phyloP scores from a whole-genome alignment of 768 basidiomycete genomes.

The Lepiota brunneoincarnata region DNA sequence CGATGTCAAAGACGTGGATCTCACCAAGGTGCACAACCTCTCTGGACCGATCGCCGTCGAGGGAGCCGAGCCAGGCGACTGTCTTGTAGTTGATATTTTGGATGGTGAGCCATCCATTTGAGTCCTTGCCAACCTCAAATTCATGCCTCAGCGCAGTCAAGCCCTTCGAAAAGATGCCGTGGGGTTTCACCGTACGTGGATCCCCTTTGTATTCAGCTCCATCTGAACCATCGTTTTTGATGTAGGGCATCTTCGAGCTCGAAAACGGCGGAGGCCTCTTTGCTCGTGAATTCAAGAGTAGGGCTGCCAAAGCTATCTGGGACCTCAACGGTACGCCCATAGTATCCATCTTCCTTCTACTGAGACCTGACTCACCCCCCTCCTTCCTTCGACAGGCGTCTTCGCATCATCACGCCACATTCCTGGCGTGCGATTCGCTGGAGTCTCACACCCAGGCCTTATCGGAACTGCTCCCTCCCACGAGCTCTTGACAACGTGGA shows the following conservation, averaged over 20 bases:
- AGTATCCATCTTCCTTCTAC: neutral
- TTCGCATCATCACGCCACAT: slow-evolving; percentile 76
- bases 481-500: slow-evolving; percentile 74
- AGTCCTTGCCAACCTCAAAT: neutral
- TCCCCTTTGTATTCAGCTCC: neutral
- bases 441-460: slow-evolving; percentile 73
- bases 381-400: slow-evolving; percentile 39
- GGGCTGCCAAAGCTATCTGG: slow-evolving; percentile 79
- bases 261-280: slow-evolving; percentile 73
- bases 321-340: slow-evolving; percentile 56
- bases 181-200: slow-evolving; percentile 69
- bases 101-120: slow-evolving; percentile 44
- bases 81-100: slow-evolving; percentile 77
- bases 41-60: slow-evolving; percentile 74
- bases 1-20: slow-evolving; percentile 63
- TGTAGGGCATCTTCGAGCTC: slow-evolving; percentile 70
- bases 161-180: slow-evolving; percentile 74
- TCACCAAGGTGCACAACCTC: slow-evolving; percentile 70
- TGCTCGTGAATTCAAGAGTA: slow-evolving; percentile 65
- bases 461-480: slow-evolving; percentile 76
- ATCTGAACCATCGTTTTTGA: neutral
- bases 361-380: neutral
- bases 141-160: slow-evolving; percentile 36
- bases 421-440: slow-evolving; percentile 77
- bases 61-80: slow-evolving; percentile 77